Percentiles rank a stretch among this genome's conserved stretches.
phyloP scores from a whole-genome alignment of 2,329 filamentous ascomycete species.

The Trichoderma aggressivum region DNA sequence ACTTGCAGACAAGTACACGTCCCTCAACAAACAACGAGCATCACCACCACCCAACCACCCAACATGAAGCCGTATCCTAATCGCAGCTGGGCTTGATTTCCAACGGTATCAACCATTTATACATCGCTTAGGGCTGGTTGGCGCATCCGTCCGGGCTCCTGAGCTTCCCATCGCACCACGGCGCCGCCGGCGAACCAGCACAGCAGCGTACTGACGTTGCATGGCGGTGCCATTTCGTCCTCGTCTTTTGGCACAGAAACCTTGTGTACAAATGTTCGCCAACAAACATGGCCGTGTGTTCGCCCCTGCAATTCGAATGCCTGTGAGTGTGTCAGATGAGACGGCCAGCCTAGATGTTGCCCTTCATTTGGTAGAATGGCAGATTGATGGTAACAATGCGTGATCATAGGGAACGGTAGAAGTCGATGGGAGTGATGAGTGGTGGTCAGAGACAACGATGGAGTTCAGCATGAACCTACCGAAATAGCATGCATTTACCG shows the following conservation, averaged over 20 bases:
- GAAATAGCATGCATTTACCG: slow-evolving; percentile 9
- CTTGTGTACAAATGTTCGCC: not conserved
- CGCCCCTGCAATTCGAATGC: not conserved
- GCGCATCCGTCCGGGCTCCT: not conserved
- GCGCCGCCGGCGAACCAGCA: not conserved
- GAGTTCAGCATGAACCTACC: slow-evolving; percentile 4
- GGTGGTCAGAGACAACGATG: too few species aligned
- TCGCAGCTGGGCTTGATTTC: too few species aligned
- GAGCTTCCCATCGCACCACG: not conserved
- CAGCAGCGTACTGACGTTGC: slow-evolving; percentile 3
- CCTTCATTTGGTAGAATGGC: not conserved
- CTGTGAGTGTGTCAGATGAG: not conserved
- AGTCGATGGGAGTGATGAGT: too few species aligned
- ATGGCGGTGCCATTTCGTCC: not conserved
- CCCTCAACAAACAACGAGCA: not conserved
- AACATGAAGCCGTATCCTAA: too few species aligned
- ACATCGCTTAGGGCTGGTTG: not conserved
- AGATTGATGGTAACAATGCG: not conserved
- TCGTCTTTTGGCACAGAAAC: not conserved
- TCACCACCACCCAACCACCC: not conserved
- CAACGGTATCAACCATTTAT: not conserved
- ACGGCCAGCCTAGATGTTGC: not conserved
- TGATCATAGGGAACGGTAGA: too few species aligned
- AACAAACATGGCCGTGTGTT: not conserved
- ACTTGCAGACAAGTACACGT: too few species aligned